phyloP scores from a whole-genome alignment of 345 rosid species.

The Erodium maritimum region DNA sequence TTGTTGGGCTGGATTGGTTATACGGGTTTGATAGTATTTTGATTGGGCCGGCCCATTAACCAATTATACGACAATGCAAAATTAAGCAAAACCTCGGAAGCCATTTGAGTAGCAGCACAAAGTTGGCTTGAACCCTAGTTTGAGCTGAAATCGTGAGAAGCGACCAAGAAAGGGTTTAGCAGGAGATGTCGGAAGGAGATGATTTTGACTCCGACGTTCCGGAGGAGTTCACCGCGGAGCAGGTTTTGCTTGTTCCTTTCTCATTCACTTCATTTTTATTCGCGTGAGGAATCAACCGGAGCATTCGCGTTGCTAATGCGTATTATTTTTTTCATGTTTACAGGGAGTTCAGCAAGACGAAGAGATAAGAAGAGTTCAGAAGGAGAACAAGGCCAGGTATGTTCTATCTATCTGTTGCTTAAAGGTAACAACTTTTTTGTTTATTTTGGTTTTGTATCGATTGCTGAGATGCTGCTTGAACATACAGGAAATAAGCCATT shows the following conservation, averaged over 20 bases:
- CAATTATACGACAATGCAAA: no score
- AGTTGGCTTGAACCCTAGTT: constrained; percentile 21
- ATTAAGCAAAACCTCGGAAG: no score
- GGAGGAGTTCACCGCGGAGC: constrained; percentile 65
- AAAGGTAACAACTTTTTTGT: neutral
- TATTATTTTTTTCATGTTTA: constrained; percentile 1
- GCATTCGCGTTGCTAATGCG: neutral
- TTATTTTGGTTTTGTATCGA: neutral
- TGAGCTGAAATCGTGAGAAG: neutral
- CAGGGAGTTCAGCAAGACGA: constrained; percentile 58
- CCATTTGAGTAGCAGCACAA: no score
- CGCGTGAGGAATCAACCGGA: neutral
- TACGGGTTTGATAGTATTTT: no score
- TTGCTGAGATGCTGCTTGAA: neutral
- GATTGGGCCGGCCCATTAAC: no score
- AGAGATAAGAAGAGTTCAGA: constrained; percentile 43
- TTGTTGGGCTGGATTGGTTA: no score
- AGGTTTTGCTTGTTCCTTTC: constrained; percentile 32
- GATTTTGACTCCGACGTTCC: constrained; percentile 59
- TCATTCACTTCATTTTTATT: neutral
- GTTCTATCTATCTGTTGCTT: neutral
- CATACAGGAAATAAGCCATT: neutral
- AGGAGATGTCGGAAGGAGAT: constrained; percentile 34
- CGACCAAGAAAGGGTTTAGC: neutral
- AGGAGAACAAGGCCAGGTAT: constrained; percentile 56